Evolutionary conservation across 345 rosid genomes (phyloP).

Genomic region (Mercurialis annua): DNA sequence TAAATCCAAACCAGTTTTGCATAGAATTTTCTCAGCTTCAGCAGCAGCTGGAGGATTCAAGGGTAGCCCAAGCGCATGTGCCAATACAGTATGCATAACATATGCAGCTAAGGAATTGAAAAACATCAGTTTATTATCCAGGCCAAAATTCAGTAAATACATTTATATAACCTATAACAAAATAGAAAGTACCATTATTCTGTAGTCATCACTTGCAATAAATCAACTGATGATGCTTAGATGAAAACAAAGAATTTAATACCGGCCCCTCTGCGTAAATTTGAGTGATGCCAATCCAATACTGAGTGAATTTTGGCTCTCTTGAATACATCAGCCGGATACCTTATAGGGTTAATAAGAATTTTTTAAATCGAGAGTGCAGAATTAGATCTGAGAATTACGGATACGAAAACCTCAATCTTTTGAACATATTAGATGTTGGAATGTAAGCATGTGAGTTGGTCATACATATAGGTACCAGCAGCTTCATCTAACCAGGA

Average conservation of each 20-base stretch:
- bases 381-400: neutral
- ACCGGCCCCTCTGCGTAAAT: slow-evolving; percentile 74
- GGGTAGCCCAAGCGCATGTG: slow-evolving; percentile 52
- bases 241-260: slow-evolving; percentile 8
- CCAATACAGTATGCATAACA: slow-evolving; percentile 43
- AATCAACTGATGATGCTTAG: too few species aligned
- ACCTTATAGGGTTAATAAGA: slow-evolving; percentile 41
- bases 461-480: neutral
- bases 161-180: neutral
- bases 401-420: neutral
- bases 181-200: too few species aligned
- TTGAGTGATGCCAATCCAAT: slow-evolving; percentile 86
- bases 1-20: slow-evolving; percentile 21
- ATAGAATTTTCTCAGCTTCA: slow-evolving; percentile 45
- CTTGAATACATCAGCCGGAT: slow-evolving; percentile 74
- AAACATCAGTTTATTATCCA: slow-evolving; percentile 3
- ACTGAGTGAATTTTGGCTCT: slow-evolving; percentile 81
- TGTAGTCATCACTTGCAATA: too few species aligned
- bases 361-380: neutral
- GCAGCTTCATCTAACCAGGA: neutral
- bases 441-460: neutral
- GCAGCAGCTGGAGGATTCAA: slow-evolving; percentile 60
- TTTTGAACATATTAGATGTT: neutral
- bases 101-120: slow-evolving; percentile 42
- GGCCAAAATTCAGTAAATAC: neutral